Evolutionary conservation across 148 eudicot species (phyloP).

Genomic region (Pharnaceum exiguum): DNA sequence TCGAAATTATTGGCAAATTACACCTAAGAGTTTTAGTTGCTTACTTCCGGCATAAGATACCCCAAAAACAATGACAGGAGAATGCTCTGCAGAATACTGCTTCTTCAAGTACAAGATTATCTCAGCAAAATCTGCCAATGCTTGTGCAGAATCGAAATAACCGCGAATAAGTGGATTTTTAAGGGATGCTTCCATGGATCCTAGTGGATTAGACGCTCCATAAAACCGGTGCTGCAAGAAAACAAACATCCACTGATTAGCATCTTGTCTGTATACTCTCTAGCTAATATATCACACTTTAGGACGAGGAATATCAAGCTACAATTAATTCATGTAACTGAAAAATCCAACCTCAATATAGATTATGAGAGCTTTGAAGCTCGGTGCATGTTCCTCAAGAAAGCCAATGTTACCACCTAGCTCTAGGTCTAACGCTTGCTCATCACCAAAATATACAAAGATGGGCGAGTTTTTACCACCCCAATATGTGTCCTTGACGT

Average conservation of each 20-base stretch:
- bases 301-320: background rate
- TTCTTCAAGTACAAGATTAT: constrained; percentile 28
- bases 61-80: constrained; percentile 44
- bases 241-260: background rate
- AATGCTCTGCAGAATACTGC: constrained; percentile 23
- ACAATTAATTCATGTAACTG: too few species aligned
- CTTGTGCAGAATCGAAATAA: constrained; percentile 39
- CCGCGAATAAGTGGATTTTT: constrained; percentile 10
- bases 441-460: constrained; percentile 16
- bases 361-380: constrained; percentile 13
- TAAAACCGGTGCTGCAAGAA: constrained; percentile 22
- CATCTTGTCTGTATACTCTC: background rate
- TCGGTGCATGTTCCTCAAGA: constrained; percentile 16
- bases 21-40: background rate
- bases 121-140: constrained; percentile 47
- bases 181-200: background rate
- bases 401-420: constrained; percentile 9
- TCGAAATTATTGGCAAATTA: background rate
- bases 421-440: background rate
- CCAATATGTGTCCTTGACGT: constrained; percentile 9
- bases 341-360: constrained; percentile 16
- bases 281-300: background rate
- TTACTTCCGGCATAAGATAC: constrained; percentile 60
- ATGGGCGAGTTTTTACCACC: constrained; percentile 15
- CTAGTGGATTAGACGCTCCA: constrained; percentile 17